Conservation (phyloP, 2,329 filamentous ascomycete species). For the Beauveria brongniartii region DNA sequence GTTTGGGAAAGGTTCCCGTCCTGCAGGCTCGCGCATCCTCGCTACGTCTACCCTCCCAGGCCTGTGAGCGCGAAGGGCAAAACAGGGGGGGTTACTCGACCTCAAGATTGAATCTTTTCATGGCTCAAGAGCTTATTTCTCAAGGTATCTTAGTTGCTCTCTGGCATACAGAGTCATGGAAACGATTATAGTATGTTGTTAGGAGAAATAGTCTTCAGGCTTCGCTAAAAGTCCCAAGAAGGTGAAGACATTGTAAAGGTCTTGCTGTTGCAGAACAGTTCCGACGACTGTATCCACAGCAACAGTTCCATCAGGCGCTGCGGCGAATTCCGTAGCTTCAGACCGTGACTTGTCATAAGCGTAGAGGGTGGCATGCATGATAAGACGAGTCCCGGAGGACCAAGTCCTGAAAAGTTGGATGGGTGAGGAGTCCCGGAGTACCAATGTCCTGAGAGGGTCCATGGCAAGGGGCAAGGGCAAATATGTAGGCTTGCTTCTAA, state of each 20-base stretch:
- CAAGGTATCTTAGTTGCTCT: too few species aligned
- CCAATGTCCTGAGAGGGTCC: neutral
- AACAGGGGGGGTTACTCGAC: neutral
- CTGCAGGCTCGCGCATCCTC: neutral
- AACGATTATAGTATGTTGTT: neutral
- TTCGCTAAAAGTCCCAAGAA: neutral
- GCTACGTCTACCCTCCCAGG: neutral
- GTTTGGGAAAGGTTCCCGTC: neutral
- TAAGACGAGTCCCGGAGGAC: neutral
- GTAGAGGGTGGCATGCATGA: neutral
- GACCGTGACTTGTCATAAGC: neutral
- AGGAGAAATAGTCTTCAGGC: neutral
- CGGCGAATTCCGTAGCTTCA: neutral
- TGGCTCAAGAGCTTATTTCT: neutral
- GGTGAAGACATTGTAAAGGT: neutral
- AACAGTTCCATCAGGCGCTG: slow-evolving; percentile 1
- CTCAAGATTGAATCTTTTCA: neutral
- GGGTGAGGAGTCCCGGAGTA: neutral
- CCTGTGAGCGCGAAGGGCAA: neutral
- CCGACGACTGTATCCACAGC: slow-evolving; percentile 1
- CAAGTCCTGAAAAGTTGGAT: neutral
- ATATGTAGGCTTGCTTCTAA: neutral
- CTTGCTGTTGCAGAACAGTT: neutral
- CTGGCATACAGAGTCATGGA: neutral
- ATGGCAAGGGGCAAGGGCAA: neutral